phyloP scores from a whole-genome alignment of 805 yeast genomes.

The Kodamaea lidongshanica region DNA sequence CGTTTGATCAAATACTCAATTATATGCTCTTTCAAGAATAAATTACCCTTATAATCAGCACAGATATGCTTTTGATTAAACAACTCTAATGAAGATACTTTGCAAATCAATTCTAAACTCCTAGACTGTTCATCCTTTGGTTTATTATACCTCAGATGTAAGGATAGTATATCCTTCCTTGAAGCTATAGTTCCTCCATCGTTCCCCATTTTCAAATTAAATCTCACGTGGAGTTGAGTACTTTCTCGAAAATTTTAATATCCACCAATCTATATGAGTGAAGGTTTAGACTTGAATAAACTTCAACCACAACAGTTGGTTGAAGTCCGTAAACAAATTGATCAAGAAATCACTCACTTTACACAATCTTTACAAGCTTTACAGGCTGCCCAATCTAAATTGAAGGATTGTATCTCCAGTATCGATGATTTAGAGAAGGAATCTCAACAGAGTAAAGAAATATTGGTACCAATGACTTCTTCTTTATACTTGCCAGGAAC shows the following conservation, averaged over 20 bases:
- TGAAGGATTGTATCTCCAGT: constrained; percentile 71
- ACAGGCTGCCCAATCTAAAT: constrained; percentile 73
- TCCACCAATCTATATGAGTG: constrained; percentile 4
- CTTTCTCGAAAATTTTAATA: no score
- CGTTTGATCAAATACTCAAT: constrained; percentile 48
- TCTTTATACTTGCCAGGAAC: constrained; percentile 88
- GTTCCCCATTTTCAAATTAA: constrained; percentile 25
- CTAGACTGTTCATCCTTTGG: constrained; percentile 16
- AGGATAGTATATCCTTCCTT: constrained; percentile 43
- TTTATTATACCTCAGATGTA: constrained; percentile 13
- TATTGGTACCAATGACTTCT: constrained; percentile 82
- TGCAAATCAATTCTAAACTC: constrained; percentile 3
- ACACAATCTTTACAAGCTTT: constrained; percentile 79
- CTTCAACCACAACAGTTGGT: constrained; percentile 79
- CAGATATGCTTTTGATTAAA: constrained; percentile 43
- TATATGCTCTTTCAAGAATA: constrained; percentile 59
- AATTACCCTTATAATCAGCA: constrained; percentile 60
- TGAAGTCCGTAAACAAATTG: constrained; percentile 76
- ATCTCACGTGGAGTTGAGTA: neutral
- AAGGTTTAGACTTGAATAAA: constrained; percentile 47
- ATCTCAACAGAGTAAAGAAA: constrained; percentile 31
- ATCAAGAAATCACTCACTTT: constrained; percentile 81
- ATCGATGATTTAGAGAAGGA: constrained; percentile 48
- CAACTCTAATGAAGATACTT: constrained; percentile 38
- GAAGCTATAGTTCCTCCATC: constrained; percentile 74